These are phyloP conservation scores for Hemisphaericaspora subhashii DNA, from an alignment of 1,139 yeast genomes.

Conservation along the genomic window DNA sequence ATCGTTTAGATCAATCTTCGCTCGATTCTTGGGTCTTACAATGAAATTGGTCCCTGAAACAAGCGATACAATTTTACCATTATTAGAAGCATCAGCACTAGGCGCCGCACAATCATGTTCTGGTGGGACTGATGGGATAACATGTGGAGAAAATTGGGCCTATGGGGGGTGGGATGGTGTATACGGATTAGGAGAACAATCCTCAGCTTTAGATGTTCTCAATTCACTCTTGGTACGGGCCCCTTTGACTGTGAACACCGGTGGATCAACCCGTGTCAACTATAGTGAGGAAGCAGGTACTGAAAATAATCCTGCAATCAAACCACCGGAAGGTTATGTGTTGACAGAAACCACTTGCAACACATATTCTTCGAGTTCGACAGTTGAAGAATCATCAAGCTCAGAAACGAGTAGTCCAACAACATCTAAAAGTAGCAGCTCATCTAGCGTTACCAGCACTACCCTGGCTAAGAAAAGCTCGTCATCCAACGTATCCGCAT, in stretches of 20 bases:
- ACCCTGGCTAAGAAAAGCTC: too few species aligned
- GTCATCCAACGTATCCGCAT: too few species aligned
- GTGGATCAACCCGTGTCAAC: constrained; percentile 47
- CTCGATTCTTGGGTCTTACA: constrained; percentile 64
- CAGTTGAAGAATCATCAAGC: background rate
- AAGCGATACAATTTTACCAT: constrained; percentile 38
- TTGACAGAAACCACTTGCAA: background rate
- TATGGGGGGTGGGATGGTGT: constrained; percentile 57
- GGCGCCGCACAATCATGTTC: constrained; percentile 73
- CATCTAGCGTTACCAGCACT: too few species aligned
- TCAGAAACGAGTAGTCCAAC: background rate
- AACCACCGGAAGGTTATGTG: background rate
- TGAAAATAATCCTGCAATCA: constrained; percentile 12
- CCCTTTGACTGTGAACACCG: constrained; percentile 39
- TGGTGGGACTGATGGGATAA: constrained; percentile 75
- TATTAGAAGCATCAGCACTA: constrained; percentile 51
- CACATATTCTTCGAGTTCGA: background rate
- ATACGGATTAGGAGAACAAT: constrained; percentile 79
- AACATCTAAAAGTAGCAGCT: too few species aligned
- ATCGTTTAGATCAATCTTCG: constrained; percentile 71
- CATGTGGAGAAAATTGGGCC: constrained; percentile 73
- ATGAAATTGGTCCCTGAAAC: constrained; percentile 56
- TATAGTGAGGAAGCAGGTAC: constrained; percentile 46
- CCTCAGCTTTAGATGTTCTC: constrained; percentile 72
- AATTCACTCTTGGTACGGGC: constrained; percentile 31